phyloP scores from a whole-genome alignment of 2,329 filamentous ascomycete genomes.

The Neophaeococcomyces aloes region DNA sequence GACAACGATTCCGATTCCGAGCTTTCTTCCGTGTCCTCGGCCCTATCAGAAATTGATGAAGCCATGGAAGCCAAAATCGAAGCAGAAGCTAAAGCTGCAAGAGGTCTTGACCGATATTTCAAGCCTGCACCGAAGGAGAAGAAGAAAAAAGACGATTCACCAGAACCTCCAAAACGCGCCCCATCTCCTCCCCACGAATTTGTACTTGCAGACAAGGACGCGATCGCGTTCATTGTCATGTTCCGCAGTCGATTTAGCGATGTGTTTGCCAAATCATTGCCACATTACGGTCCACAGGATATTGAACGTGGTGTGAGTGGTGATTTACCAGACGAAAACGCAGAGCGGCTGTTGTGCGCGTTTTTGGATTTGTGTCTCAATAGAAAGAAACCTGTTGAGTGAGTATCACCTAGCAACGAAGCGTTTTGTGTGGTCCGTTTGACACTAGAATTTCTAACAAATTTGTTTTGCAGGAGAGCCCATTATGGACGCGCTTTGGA shows the following conservation, averaged over 20 bases:
- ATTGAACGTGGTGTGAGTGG: constrained; percentile 79
- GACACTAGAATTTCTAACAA: not conserved
- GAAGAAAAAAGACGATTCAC: constrained; percentile 41
- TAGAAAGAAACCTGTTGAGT: constrained; percentile 98
- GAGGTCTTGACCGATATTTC: constrained; percentile 40
- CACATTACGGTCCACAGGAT: constrained; percentile 90
- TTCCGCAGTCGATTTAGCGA: constrained; percentile 90
- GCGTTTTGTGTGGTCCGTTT: not conserved
- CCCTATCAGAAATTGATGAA: constrained; percentile 51
- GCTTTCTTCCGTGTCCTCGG: constrained; percentile 48
- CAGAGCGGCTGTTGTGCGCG: constrained; percentile 81
- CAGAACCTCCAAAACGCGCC: constrained; percentile 64
- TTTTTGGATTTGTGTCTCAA: constrained; percentile 81
- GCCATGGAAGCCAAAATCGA: constrained; percentile 28
- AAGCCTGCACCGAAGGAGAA: constrained; percentile 29
- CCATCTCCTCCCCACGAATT: constrained; percentile 86
- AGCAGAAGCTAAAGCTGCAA: constrained; percentile 11
- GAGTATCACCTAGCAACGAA: constrained; percentile 32
- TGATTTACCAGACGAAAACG: constrained; percentile 66
- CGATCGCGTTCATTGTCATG: constrained; percentile 98
- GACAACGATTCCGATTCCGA: constrained; percentile 41
- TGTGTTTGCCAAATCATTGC: constrained; percentile 73
- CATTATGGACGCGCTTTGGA: constrained; percentile 91
- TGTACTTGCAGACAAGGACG: constrained; percentile 77
- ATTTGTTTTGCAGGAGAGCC: constrained; percentile 52